Base-by-base conservation (phyloP, 2,329 filamentous ascomycete genomes). In the Truncatella angustata region DNA sequence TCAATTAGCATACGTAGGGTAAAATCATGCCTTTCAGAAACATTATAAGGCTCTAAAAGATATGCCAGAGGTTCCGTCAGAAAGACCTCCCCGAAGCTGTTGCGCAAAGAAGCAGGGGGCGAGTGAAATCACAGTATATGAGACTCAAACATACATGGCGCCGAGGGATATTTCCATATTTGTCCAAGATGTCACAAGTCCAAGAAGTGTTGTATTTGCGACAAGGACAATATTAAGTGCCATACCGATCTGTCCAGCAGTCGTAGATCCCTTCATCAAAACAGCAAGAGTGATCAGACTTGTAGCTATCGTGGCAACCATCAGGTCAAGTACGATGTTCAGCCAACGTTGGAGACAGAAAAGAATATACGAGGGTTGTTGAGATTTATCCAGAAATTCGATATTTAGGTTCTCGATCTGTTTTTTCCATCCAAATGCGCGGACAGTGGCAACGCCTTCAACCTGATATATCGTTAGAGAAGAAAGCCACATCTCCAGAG, bases 281-380 rank as follows among this genome's bases (percentile, higher is more conserved):
- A 63, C 52, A 7, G 67, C 66, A 1, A 69, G 48, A 4, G 52
- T 57, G 14, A 72, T 62, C 0, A 63, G 58, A 9, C 52, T 55
- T 0, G 74, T 69, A 0, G 78, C 77, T 23, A 82, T 65, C 1
- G 61, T 71, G 0, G 78, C 77, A 0, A 77, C 72, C 1, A 80
- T 60, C 3, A 80, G 59, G 54, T 82, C 76, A 1, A 82, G 63
- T 0, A 78, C 76, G 3, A 82, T 61, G 1, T 69, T 74, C 1
- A 81, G 70, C 79, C 79, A 82, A 23, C 74, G 67, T 56, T 82
- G 78, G 4, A 81, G 71, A 28, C 72, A 75, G 34, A 74, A 70
- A 5, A 80, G 68, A 5, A 78, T 65, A 55, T 77, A 82, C 39
- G 74, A 73, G 1, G 79, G 76, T 7, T 71, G 66, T 52, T 81